phyloP scores from a whole-genome alignment of 331 rosid genomes.

The Erythrophleum ivorense region DNA sequence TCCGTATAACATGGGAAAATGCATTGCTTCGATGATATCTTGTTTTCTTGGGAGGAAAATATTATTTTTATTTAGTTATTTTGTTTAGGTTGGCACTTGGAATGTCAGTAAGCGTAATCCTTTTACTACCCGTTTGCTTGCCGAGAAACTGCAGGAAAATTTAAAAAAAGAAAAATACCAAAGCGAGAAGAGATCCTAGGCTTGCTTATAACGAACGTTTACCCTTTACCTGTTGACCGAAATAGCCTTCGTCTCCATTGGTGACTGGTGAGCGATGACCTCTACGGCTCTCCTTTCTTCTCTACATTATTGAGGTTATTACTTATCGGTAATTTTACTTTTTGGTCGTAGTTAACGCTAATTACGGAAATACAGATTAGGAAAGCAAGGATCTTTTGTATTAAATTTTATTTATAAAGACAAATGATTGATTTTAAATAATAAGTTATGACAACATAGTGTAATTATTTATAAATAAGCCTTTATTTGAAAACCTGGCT shows the following conservation, averaged over 20 bases:
- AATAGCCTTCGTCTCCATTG: background rate
- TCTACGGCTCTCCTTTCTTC: background rate
- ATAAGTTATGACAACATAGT: background rate
- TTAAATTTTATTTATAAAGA: background rate
- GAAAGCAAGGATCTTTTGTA: background rate
- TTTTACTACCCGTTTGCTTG: slow-evolving; percentile 1
- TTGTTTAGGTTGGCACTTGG: slow-evolving; percentile 19
- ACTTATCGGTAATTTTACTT: background rate
- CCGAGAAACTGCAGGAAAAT: slow-evolving; percentile 32
- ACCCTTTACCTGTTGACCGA: slow-evolving; percentile 12
- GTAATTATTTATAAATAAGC: background rate
- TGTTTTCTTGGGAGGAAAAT: background rate
- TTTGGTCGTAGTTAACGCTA: background rate
- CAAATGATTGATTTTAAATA: background rate
- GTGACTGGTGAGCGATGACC: background rate
- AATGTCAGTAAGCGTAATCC: slow-evolving; percentile 1
- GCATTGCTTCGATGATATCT: too few relatives aligned
- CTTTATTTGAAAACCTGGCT: background rate
- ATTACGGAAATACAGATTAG: background rate
- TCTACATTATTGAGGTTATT: background rate
- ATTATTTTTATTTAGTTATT: background rate
- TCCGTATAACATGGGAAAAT: too few relatives aligned
- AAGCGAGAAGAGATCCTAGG: background rate
- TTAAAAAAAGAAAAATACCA: background rate
- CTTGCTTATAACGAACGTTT: background rate